phyloP scores from a whole-genome alignment of 768 basidiomycete genomes.

The Suillus occidentalis region DNA sequence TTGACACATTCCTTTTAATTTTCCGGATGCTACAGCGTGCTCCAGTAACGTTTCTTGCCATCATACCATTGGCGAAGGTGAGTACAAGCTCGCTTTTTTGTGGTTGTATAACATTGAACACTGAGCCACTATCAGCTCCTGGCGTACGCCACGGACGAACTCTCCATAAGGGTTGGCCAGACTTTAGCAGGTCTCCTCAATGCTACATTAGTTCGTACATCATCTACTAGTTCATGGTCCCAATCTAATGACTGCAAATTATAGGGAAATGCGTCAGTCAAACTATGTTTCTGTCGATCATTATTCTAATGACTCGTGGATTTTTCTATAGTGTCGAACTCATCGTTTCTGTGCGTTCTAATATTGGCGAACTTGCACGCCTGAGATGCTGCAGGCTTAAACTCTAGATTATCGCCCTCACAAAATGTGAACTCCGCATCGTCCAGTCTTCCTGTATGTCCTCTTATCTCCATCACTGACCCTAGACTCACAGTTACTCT shows the following conservation, averaged over 20 bases:
- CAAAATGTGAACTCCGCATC: slow-evolving; percentile 77
- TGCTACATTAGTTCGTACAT: slow-evolving; percentile 66
- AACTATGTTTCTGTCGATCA: neutral
- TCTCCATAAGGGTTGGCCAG: slow-evolving; percentile 80
- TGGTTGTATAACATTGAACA: neutral
- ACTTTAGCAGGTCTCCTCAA: slow-evolving; percentile 83
- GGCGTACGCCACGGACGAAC: slow-evolving; percentile 83
- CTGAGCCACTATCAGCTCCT: slow-evolving; percentile 48
- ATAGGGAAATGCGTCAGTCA: slow-evolving; percentile 33
- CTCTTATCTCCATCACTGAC: neutral
- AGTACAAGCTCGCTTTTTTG: neutral
- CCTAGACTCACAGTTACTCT: slow-evolving; percentile 3
- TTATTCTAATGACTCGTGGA: neutral
- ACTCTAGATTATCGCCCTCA: slow-evolving; percentile 69
- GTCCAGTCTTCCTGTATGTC: slow-evolving; percentile 77
- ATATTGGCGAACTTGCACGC: neutral
- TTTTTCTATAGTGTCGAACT: slow-evolving; percentile 44
- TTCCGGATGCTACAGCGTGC: neutral
- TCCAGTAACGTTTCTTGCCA: slow-evolving; percentile 77
- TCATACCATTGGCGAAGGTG: slow-evolving; percentile 83
- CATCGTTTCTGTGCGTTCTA: slow-evolving; percentile 64
- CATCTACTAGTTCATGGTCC: slow-evolving; percentile 1
- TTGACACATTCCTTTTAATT: neutral
- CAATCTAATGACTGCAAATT: neutral
- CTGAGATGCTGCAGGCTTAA: neutral